A percentile compares a stretch with the other conserved stretches of the same genome.
These are phyloP conservation scores for Xylaria sp. DNA, from an alignment of 2,329 filamentous ascomycete species.

Conservation along the genomic window DNA sequence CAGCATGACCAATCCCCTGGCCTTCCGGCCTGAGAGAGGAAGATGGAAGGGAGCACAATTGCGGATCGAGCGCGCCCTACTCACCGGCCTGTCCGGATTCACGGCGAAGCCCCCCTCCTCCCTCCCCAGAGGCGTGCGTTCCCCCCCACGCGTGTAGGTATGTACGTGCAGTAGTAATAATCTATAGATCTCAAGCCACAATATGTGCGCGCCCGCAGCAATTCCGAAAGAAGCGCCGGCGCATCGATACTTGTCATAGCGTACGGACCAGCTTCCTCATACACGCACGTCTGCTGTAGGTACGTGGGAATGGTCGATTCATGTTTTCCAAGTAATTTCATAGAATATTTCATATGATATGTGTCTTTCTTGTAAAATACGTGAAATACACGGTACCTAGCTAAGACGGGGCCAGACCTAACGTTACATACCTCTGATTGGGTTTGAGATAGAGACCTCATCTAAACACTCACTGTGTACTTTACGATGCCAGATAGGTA, in stretches of 20 bases:
- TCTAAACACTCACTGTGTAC: too few species aligned
- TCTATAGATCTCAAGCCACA: constrained; percentile 3
- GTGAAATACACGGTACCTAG: neutral
- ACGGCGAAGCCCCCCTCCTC: too few species aligned
- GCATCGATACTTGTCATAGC: neutral
- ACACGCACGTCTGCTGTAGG: too few species aligned
- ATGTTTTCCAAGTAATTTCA: too few species aligned
- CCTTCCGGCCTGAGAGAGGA: constrained; percentile 11
- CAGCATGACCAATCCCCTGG: constrained; percentile 9
- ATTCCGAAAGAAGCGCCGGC: constrained; percentile 13
- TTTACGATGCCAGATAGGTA: too few species aligned
- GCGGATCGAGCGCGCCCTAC: constrained; percentile 2
- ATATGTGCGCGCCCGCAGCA: constrained; percentile 5
- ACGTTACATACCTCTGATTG: neutral
- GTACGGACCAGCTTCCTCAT: too few species aligned
- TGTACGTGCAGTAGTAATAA: neutral
- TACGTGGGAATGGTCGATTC: too few species aligned
- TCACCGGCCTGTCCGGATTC: constrained; percentile 4
- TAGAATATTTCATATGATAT: too few species aligned
- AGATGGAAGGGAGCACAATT: constrained; percentile 3
- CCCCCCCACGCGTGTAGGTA: too few species aligned
- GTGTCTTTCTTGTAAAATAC: neutral
- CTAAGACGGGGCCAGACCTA: too few species aligned
- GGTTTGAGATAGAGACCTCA: neutral
- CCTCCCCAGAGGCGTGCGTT: too few species aligned